These are phyloP conservation scores for Crepidotus variabilis DNA, from an alignment of 768 basidiomycete genomes.

Conservation along the genomic window DNA sequence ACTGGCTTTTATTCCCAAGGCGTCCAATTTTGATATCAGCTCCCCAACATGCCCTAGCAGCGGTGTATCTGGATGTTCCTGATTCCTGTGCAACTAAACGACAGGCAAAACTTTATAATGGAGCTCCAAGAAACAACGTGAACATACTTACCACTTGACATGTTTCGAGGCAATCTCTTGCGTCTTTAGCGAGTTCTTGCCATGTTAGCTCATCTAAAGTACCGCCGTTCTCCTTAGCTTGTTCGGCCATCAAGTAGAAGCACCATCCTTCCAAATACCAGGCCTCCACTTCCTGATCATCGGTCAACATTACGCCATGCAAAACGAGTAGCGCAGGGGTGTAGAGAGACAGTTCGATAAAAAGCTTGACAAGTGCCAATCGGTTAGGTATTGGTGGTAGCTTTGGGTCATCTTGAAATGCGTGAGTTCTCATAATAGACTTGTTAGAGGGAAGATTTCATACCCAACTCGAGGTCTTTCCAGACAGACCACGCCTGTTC, in stretches of 20 bases:
- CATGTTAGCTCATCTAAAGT: conserved; percentile 54
- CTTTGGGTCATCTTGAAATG: conserved; percentile 52
- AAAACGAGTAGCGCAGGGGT: conserved; percentile 72
- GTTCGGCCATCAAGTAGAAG: conserved; percentile 79
- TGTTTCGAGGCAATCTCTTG: conserved; percentile 79
- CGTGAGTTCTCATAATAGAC: neutral
- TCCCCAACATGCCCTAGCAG: conserved; percentile 75
- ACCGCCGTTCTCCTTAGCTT: conserved; percentile 54
- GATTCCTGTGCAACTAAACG: conserved; percentile 60
- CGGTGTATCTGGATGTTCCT: conserved; percentile 73
- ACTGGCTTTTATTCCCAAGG: conserved; percentile 60
- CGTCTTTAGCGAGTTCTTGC: conserved; percentile 76
- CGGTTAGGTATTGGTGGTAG: conserved; percentile 72
- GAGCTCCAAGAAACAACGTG: conserved; percentile 1
- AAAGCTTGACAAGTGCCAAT: conserved; percentile 71
- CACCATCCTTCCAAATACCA: conserved; percentile 97
- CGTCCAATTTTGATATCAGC: conserved; percentile 64
- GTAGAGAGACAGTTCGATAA: conserved; percentile 73
- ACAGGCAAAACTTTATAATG: conserved; percentile 2
- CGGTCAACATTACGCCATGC: conserved; percentile 72
- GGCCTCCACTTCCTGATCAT: conserved; percentile 85
- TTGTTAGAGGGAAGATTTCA: neutral
- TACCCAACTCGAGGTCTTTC: conserved; percentile 63
- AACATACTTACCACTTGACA: conserved; percentile 64
- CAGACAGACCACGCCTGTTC: conserved; percentile 65